Evolutionary conservation across 2,329 filamentous ascomycete species (phyloP).

Genomic region (Chaetomium sp.): DNA sequence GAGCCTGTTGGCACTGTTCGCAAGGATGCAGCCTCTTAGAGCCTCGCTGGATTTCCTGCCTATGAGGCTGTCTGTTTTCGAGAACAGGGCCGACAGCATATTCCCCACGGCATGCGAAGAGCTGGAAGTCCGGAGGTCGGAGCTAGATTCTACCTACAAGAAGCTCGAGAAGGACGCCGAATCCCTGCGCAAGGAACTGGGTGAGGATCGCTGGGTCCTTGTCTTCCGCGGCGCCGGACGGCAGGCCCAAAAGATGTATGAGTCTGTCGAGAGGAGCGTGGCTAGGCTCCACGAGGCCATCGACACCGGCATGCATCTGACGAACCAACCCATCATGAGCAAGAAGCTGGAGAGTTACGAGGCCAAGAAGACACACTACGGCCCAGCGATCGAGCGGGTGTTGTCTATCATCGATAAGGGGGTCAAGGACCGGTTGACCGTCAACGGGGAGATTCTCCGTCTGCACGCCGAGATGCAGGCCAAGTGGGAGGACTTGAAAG

Average conservation of each 20-base stretch:
- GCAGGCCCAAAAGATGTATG: conserved; percentile 95
- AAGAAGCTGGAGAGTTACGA: conserved; percentile 94
- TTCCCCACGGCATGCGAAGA: conserved; percentile 94
- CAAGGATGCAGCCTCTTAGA: conserved; percentile 89
- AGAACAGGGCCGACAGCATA: conserved; percentile 70
- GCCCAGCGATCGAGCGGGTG: conserved; percentile 88
- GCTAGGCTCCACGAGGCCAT: conserved; percentile 78
- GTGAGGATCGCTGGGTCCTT: conserved; percentile 93
- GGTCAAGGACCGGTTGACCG: conserved; percentile 91
- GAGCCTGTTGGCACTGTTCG: conserved; percentile 85
- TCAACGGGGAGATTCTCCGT: conserved; percentile 91
- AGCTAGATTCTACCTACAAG: conserved; percentile 82
- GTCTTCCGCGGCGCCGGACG: conserved; percentile 91
- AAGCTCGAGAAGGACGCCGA: conserved; percentile 90
- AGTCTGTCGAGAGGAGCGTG: conserved; percentile 88
- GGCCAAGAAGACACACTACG: conserved; percentile 91
- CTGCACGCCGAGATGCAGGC: conserved; percentile 82
- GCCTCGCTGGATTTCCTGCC: conserved; percentile 94
- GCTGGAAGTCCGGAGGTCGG: conserved; percentile 71
- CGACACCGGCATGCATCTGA: conserved; percentile 72
- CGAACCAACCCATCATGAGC: conserved; percentile 67
- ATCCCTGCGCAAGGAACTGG: conserved; percentile 82
- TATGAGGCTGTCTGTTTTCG: conserved; percentile 88
- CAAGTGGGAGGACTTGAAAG: conserved; percentile 77
- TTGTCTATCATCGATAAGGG: conserved; percentile 92